These are phyloP conservation scores for Ceratocystis huliohia DNA, from an alignment of 2,329 filamentous ascomycete species.

Conservation along the genomic window DNA sequence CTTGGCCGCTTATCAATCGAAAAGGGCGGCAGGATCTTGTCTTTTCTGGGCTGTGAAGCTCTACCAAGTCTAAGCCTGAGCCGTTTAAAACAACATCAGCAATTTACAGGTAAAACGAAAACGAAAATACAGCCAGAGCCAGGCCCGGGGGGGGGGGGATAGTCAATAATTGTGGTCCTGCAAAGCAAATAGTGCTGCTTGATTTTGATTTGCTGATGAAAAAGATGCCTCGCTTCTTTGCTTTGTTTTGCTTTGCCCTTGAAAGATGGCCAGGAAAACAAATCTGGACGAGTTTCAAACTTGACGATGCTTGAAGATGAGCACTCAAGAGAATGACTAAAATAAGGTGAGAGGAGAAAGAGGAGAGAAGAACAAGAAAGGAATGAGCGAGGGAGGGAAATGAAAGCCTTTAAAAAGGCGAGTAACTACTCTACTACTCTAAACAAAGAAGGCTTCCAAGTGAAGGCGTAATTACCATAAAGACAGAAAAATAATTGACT, in stretches of 20 bases:
- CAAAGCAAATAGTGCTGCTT: background rate
- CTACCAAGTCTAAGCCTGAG: too few species aligned
- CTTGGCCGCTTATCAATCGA: conserved; percentile 6
- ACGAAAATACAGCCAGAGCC: too few species aligned
- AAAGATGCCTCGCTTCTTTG: background rate
- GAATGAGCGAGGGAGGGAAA: background rate
- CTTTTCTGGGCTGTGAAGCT: background rate
- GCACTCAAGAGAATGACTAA: background rate
- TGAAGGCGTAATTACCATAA: conserved; percentile 1
- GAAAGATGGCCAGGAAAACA: background rate
- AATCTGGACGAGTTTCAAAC: background rate
- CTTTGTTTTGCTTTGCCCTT: background rate
- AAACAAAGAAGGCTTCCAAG: background rate
- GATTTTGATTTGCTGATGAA: background rate
- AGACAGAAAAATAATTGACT: background rate
- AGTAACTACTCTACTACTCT: conserved; percentile 1
- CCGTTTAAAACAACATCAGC: too few species aligned
- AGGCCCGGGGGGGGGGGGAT: too few species aligned
- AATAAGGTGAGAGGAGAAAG: background rate
- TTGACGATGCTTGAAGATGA: background rate
- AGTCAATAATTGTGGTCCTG: background rate
- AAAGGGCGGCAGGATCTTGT: background rate
- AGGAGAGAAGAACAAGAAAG: background rate
- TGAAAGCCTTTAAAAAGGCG: background rate
- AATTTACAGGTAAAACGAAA: too few species aligned